Evolutionary conservation across 2,329 filamentous ascomycete species (phyloP), one percentile per base, ranked within the genome.

Genomic region (Neurospora sp.): DNA sequence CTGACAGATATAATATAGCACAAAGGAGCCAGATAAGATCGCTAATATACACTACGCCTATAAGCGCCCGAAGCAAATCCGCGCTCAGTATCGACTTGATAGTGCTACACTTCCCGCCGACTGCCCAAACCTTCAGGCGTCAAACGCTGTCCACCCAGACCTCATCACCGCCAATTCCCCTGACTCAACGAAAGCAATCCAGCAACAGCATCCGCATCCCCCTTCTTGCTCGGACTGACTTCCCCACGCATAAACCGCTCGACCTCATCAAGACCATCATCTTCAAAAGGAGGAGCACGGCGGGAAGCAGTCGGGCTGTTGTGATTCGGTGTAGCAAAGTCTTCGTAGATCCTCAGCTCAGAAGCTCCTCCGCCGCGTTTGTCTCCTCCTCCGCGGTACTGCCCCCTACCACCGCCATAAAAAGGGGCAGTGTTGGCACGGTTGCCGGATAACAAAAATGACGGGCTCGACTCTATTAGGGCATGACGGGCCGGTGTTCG

Each of bases 121-220:
- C 33, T 36, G 33, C 33, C 33, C 33, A 6, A 36, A 36, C 33
- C 33, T 36, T 36, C 33, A 36, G 33, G 33, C 33, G 33, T 8
- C 33, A 36, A 36, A 36, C 33, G 33, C 6, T 36, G 33, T 36
- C 33, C 33, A 36, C 6, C 33, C 6, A 28, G 19, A 6, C 46
- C 46, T 12, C 23, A 62, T 86, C 80, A 91, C 77, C 88, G 86
- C 93, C 94, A 97, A 77, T 92, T 92, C n/a, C 94, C 95, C 81
- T 97, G 92, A 76, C 93, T 96, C 66, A 98, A 84, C 67, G 92
- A 95, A 72, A 97, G 80, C 73, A 98, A 81, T n/a, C 93, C 93
- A 69, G 95, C 92, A 66, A 97, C 90, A 77, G 93, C 96, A 77
- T 96, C 93, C 79, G 97, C 84, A 77, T 97, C 95, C 70, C 89